phyloP scores from a whole-genome alignment of 441 rosid species.

The Gossypium davidsonii region DNA sequence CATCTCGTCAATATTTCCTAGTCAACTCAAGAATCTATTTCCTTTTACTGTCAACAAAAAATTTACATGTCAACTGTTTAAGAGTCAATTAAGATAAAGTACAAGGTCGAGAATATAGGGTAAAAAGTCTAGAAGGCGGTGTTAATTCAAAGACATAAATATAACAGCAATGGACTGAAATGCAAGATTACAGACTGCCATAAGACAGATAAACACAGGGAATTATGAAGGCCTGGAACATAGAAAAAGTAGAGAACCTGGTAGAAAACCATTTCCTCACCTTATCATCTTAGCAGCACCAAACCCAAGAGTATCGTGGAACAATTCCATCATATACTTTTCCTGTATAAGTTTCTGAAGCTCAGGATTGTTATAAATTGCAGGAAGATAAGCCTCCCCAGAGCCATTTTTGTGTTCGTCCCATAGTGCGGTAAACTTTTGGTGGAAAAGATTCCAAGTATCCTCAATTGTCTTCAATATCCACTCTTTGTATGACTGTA shows the following conservation, averaged over 20 bases:
- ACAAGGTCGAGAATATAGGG: not conserved
- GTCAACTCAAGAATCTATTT: not conserved
- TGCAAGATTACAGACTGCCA: not conserved
- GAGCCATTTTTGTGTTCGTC: constrained; percentile 61
- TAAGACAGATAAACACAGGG: not conserved
- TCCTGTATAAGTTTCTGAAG: constrained; percentile 54
- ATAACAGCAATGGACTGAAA: not conserved
- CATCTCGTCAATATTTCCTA: not conserved
- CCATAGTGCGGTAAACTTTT: constrained; percentile 64
- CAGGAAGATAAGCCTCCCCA: constrained; percentile 81
- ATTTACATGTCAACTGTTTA: not conserved
- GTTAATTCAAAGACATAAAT: not conserved
- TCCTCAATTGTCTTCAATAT: constrained; percentile 57
- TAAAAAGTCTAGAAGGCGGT: not conserved
- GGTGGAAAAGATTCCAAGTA: constrained; percentile 61
- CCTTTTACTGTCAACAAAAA: not conserved
- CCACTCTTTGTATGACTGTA: constrained; percentile 74
- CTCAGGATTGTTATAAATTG: constrained; percentile 56
- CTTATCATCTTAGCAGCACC: constrained; percentile 96
- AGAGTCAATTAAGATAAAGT: not conserved
- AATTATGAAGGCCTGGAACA: not conserved
- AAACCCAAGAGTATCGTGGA: constrained; percentile 83
- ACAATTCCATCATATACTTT: constrained; percentile 52
- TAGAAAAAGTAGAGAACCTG: not conserved
- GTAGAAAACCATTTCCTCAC: constrained; percentile 23